Conservation (phyloP, 257 asterid genomes). For the Paulownia fortunei region DNA sequence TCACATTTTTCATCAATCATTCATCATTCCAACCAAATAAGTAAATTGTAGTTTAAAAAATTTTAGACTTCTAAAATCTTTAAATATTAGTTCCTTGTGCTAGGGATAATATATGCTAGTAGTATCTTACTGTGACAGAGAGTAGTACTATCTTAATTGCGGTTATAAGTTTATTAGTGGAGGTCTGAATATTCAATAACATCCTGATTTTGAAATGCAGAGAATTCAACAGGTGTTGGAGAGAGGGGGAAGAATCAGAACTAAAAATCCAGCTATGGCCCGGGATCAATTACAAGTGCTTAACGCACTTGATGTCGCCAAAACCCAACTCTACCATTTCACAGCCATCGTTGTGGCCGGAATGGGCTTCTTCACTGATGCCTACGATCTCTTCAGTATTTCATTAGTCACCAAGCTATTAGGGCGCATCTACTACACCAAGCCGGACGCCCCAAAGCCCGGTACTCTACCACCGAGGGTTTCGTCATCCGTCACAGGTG, state of each 20-base stretch:
- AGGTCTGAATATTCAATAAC: no score
- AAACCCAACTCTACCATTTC: constrained; percentile 72
- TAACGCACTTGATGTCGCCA: constrained; percentile 63
- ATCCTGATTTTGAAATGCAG: background rate
- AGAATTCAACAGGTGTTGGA: background rate
- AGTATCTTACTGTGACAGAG: no score
- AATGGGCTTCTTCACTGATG: constrained; percentile 76
- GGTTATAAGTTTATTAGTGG: no score
- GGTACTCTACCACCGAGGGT: constrained; percentile 53
- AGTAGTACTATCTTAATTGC: no score
- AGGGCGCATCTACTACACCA: constrained; percentile 63
- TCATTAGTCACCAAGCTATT: constrained; percentile 48
- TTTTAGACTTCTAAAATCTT: no score
- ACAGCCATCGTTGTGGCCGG: constrained; percentile 68
- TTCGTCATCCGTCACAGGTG: constrained; percentile 61
- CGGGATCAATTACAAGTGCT: constrained; percentile 56
- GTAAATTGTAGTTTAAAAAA: no score
- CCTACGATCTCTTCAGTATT: constrained; percentile 68
- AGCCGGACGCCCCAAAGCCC: constrained; percentile 37
- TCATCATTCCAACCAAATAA: no score
- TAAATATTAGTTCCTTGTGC: no score
- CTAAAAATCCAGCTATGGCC: constrained; percentile 38
- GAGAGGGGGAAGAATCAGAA: background rate
- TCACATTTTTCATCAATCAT: no score
- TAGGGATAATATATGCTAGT: no score